These are phyloP conservation scores for Lactuca saligna DNA, from an alignment of 129 eudicot genomes.

Conservation along the genomic window DNA sequence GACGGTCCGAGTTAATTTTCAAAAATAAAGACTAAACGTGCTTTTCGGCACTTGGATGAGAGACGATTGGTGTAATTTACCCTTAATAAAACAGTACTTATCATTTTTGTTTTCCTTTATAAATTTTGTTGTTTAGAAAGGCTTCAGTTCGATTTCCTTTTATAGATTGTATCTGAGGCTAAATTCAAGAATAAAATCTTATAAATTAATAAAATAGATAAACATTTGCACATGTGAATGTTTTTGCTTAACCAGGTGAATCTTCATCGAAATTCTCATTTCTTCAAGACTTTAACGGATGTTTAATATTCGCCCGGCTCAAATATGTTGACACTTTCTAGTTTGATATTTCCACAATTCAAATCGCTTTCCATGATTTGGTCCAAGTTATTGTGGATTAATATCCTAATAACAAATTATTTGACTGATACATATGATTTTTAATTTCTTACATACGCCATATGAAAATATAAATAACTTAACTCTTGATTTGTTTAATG, in stretches of 20 bases:
- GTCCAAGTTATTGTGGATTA: constrained; percentile 21
- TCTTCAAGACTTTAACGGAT: not conserved
- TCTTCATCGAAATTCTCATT: not conserved
- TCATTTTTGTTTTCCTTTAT: not conserved
- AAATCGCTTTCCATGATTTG: not conserved
- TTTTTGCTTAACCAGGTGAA: constrained; percentile 3
- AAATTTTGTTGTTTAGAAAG: not conserved
- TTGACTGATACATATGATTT: not conserved
- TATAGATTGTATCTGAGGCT: too few species aligned
- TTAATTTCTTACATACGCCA: not conserved
- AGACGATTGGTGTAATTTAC: too few species aligned
- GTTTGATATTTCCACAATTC: not conserved
- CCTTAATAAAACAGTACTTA: not conserved
- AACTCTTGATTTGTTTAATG: not conserved
- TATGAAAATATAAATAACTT: too few species aligned
- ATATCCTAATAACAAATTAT: not conserved
- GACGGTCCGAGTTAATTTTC: too few species aligned
- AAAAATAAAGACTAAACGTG: too few species aligned
- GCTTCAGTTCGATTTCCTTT: not conserved
- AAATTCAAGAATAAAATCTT: too few species aligned
- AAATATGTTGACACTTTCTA: constrained; percentile 1
- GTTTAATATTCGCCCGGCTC: not conserved
- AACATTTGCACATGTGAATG: not conserved
- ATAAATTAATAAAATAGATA: too few species aligned
- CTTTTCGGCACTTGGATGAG: too few species aligned